Percentiles rank a stretch among this genome's conserved stretches.
These are phyloP conservation scores for Zygoascus bituminiphila DNA, from an alignment of 805 yeast species.

Conservation along the genomic window DNA sequence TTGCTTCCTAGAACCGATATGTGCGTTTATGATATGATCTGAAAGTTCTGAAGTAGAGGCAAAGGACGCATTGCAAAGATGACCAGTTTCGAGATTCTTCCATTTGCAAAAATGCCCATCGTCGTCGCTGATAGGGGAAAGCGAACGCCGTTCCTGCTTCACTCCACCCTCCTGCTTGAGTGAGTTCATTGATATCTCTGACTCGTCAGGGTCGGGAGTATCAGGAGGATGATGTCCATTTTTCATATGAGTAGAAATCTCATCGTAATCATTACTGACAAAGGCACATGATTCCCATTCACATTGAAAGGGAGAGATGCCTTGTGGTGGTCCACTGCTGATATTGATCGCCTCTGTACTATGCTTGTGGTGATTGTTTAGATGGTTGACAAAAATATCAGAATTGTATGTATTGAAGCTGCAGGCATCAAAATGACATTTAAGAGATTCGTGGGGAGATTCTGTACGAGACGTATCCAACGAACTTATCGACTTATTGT, in stretches of 20 bases:
- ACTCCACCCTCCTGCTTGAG: neutral
- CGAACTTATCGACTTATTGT: neutral
- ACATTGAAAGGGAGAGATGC: constrained; percentile 36
- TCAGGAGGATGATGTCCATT: neutral
- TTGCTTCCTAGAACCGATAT: constrained; percentile 67
- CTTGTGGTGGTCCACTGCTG: neutral
- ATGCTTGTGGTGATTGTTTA: constrained; percentile 23
- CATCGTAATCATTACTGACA: constrained; percentile 17
- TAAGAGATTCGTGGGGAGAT: constrained; percentile 12
- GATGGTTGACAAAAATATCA: constrained; percentile 39
- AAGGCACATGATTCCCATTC: constrained; percentile 72
- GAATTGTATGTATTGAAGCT: constrained; percentile 33
- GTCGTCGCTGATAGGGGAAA: constrained; percentile 14
- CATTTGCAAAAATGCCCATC: constrained; percentile 31
- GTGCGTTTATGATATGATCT: constrained; percentile 57
- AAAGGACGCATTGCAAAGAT: constrained; percentile 45
- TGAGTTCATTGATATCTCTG: neutral
- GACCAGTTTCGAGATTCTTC: constrained; percentile 23
- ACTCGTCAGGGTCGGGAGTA: constrained; percentile 1
- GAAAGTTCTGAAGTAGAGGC: constrained; percentile 53
- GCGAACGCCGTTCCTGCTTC: neutral
- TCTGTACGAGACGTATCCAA: constrained; percentile 3
- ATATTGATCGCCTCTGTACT: constrained; percentile 1
- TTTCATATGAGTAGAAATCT: neutral
- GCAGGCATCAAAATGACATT: constrained; percentile 69